Base-by-base conservation (phyloP, 2,329 filamentous ascomycete genomes). In the Westerdykella ornata region DNA sequence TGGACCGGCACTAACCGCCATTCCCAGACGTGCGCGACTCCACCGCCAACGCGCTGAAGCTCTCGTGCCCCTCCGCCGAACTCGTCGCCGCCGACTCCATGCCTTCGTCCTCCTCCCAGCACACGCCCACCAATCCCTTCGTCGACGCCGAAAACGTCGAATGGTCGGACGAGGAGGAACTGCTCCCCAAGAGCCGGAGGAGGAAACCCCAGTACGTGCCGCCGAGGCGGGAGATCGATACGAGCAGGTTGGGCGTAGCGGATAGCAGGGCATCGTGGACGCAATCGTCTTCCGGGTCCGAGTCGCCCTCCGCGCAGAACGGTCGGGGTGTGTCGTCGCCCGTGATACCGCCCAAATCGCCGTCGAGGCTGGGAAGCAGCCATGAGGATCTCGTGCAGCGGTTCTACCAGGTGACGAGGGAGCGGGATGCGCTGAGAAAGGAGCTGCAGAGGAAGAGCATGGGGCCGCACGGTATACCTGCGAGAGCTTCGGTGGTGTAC, bases 361-460 rank as follows among this genome's bases (percentile, higher is more conserved):
- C 60, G 2, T 65, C 62, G 33, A 49, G 61, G 18, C 61, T 59
- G 31, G 57, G 59, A 14, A 61, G 55, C 38, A 64, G 56, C 32
- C 61, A 63, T 35, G 62, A 66, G n/a, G 61, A 66, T 37, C 47
- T 66, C 13, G 55, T 66, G 13, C 53, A 60, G 45, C 60, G 61
- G 18, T 64, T 64, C 49, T 65, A 65, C 41, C 56, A 62, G 31
- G 58, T 66, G n/a, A 63, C 62, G n/a, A 48, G 56, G 41, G 62
- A 66, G 45, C 52, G 62, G 28, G 62, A 66, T 41, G 59, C 60
- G 9, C 49, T 66, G 34, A 48, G 62, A 37, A 63, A 63, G 39
- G 55, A 65, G 47, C 50, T 66, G 13, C 62, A 64, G 41, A 50
- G 61, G 33, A 58, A 57, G 46, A 62, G 57, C 29, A 51, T 62